A percentile compares a stretch with the other conserved stretches of the same genome.
These are phyloP conservation scores for Debaryomycetaceae sp. DNA, from an alignment of 1,139 yeast genomes.

Conservation along the genomic window DNA sequence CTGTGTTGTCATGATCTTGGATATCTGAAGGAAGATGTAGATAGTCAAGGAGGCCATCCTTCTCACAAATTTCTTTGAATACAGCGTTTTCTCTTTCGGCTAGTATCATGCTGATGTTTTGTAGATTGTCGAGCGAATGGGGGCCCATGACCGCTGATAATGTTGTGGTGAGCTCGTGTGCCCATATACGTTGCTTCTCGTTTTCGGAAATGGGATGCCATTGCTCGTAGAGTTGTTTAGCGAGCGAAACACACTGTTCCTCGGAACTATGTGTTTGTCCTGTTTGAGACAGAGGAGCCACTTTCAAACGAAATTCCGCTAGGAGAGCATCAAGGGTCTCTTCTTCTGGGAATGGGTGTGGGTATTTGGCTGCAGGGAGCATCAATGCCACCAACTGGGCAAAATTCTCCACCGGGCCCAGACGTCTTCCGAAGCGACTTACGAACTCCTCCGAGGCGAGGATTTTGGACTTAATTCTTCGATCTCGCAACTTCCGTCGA, in stretches of 20 bases:
- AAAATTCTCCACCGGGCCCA: constrained; percentile 7
- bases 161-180: constrained; percentile 7
- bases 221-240: constrained; percentile 7
- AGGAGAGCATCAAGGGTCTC: constrained; percentile 5
- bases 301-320: constrained; percentile 3
- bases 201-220: constrained; percentile 9
- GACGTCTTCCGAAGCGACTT: constrained; percentile 12
- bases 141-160: constrained; percentile 10
- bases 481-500: constrained; percentile 17
- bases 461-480: constrained; percentile 18
- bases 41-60: constrained; percentile 10
- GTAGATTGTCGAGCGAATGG: constrained; percentile 11
- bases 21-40: background rate
- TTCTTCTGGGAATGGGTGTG: constrained; percentile 9
- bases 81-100: constrained; percentile 10
- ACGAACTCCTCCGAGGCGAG: constrained; percentile 14
- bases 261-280: constrained; percentile 6
- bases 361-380: constrained; percentile 17
- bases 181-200: constrained; percentile 10
- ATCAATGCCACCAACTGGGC: constrained; percentile 13
- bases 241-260: background rate
- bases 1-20: background rate
- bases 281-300: background rate
- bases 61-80: constrained; percentile 13
- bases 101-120: constrained; percentile 10